Percentiles rank a stretch among this genome's conserved stretches.
Conservation (phyloP, 2,329 filamentous ascomycete species). For the Pseudopithomyces chartarum region DNA sequence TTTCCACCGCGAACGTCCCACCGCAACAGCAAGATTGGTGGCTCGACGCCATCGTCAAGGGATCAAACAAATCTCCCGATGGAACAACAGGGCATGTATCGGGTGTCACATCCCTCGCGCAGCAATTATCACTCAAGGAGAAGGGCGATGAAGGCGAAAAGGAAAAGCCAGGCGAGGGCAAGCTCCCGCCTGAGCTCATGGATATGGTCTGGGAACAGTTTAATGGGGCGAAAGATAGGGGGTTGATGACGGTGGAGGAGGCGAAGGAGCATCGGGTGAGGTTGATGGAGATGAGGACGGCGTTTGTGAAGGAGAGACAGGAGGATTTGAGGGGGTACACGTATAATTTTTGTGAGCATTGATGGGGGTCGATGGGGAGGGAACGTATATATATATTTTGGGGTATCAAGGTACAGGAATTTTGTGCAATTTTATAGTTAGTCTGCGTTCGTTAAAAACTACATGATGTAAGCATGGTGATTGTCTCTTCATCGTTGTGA, state of each 20-base stretch:
- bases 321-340: not conserved
- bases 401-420: too few relatives aligned
- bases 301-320: not conserved
- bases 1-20: slow-evolving; percentile 57
- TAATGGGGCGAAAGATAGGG: not conserved
- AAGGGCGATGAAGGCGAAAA: not conserved
- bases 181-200: slow-evolving; percentile 12
- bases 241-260: slow-evolving; percentile 6
- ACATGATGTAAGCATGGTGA: too few relatives aligned
- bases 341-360: slow-evolving; percentile 5
- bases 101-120: not conserved
- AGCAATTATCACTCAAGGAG: slow-evolving; percentile 10
- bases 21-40: slow-evolving; percentile 55
- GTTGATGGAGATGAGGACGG: slow-evolving; percentile 8
- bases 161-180: not conserved
- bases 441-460: too few relatives aligned
- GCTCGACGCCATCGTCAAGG: not conserved
- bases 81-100: not conserved
- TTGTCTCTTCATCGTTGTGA: too few relatives aligned
- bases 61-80: not conserved
- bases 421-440: too few relatives aligned
- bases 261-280: slow-evolving; percentile 9
- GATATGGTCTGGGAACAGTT: slow-evolving; percentile 8
- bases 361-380: too few relatives aligned
- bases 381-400: too few relatives aligned